These are phyloP conservation scores for Capronia coronata DNA, from an alignment of 2,329 filamentous ascomycete species.

Conservation along the genomic window DNA sequence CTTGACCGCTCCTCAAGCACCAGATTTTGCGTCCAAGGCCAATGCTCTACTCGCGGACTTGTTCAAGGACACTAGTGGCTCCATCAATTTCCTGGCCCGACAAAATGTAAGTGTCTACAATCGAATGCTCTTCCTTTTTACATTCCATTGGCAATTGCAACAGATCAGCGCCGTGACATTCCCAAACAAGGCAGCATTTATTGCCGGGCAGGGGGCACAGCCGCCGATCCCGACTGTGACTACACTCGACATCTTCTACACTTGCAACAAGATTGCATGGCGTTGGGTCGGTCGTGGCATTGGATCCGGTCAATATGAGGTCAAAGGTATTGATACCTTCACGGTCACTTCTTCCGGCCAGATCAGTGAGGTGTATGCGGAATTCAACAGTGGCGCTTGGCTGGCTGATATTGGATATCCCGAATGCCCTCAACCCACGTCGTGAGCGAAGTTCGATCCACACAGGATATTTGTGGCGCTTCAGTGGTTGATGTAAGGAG, in stretches of 20 bases:
- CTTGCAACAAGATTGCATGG: constrained; percentile 26
- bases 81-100: constrained; percentile 21
- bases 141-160: background rate
- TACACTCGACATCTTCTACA: constrained; percentile 24
- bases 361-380: constrained; percentile 16
- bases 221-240: constrained; percentile 18
- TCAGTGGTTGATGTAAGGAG: background rate
- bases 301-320: constrained; percentile 13
- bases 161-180: constrained; percentile 11
- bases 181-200: constrained; percentile 22
- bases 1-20: constrained; percentile 16
- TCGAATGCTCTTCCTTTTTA: background rate
- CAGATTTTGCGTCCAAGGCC: constrained; percentile 19
- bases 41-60: constrained; percentile 19
- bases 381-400: constrained; percentile 19
- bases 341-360: constrained; percentile 12
- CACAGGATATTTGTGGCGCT: background rate
- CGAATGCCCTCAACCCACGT: background rate
- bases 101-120: constrained; percentile 9
- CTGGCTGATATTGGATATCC: constrained; percentile 11
- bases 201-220: constrained; percentile 18
- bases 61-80: constrained; percentile 21
- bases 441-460: background rate
- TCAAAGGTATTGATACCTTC: constrained; percentile 17
- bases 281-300: constrained; percentile 21